Evolutionary conservation across 192 early-diverging fungal species (phyloP).

Genomic region (Endogone sp.): DNA sequence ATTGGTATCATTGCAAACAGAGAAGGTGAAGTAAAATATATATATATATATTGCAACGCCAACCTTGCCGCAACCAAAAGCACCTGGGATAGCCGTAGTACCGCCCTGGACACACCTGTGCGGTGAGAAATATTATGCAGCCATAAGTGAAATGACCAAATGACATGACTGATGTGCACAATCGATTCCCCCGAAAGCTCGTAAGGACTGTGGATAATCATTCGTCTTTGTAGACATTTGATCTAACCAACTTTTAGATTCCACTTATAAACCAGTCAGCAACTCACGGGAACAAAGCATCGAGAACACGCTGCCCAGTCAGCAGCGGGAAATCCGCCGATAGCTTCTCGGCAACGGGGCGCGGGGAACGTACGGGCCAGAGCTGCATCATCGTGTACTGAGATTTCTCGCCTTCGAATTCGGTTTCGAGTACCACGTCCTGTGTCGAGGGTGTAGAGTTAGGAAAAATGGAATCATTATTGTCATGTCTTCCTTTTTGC

Average conservation of each 20-base stretch:
- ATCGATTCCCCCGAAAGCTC: too few species aligned
- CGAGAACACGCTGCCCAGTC: slow-evolving; percentile 98
- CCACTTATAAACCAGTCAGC: too few species aligned
- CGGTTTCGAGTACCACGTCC: slow-evolving; percentile 90
- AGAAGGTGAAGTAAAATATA: too few species aligned
- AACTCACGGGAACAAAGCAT: slow-evolving; percentile 98
- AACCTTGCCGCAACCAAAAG: slow-evolving; percentile 99
- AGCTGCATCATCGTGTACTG: slow-evolving; percentile 96
- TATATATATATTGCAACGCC: too few species aligned
- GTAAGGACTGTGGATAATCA: too few species aligned
- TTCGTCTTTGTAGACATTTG: too few species aligned
- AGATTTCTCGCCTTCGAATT: slow-evolving; percentile 93
- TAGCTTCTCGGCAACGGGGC: slow-evolving; percentile 92
- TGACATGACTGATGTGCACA: too few species aligned
- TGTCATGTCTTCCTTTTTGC: not conserved
- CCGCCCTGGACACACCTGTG: slow-evolving; percentile 99
- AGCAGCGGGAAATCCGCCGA: slow-evolving; percentile 93
- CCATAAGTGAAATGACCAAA: slow-evolving; percentile 4
- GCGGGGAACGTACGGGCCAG: slow-evolving; percentile 97
- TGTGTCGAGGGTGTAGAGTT: too few species aligned
- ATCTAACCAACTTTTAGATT: too few species aligned
- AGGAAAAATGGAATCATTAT: too few species aligned
- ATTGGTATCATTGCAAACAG: too few species aligned
- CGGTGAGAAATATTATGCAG: slow-evolving; percentile 25
- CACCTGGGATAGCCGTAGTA: slow-evolving; percentile 98